Conservation (phyloP, 176 grass and related monocot genomes). For the Aegilops longissima region DNA sequence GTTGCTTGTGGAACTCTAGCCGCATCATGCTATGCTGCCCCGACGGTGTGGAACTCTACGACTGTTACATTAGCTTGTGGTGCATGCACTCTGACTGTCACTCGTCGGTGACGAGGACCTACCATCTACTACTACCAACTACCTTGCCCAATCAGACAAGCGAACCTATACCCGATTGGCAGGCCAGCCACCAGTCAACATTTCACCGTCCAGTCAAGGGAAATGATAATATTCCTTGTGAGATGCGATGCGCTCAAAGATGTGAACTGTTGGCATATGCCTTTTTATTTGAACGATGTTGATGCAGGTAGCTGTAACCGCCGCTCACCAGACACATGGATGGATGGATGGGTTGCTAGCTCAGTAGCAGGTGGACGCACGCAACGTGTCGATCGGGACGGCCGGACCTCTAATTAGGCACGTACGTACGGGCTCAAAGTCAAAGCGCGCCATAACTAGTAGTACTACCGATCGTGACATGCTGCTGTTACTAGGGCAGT, state of each 20-base stretch:
- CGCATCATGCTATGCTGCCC: background rate
- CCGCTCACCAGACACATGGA: background rate
- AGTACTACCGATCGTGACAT: background rate
- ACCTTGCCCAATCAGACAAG: slow-evolving; percentile 13
- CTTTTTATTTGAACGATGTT: background rate
- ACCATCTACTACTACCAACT: background rate
- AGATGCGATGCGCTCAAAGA: background rate
- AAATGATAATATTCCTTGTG: background rate
- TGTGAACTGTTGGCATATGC: background rate
- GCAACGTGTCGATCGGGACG: background rate
- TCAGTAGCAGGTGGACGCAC: background rate
- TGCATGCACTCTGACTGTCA: no score
- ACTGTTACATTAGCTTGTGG: background rate
- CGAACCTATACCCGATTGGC: background rate
- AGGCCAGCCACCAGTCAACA: background rate
- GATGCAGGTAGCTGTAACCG: background rate
- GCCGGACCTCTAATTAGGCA: background rate
- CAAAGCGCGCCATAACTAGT: background rate
- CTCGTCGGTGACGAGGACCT: no score
- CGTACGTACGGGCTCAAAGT: background rate
- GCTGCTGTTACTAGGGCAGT: background rate
- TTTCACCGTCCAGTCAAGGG: background rate
- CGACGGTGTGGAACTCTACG: background rate
- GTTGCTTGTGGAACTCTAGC: background rate
- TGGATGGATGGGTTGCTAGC: slow-evolving; percentile 19